Conservation (phyloP, 805 yeast species). For the Kregervanrija delftensis region DNA sequence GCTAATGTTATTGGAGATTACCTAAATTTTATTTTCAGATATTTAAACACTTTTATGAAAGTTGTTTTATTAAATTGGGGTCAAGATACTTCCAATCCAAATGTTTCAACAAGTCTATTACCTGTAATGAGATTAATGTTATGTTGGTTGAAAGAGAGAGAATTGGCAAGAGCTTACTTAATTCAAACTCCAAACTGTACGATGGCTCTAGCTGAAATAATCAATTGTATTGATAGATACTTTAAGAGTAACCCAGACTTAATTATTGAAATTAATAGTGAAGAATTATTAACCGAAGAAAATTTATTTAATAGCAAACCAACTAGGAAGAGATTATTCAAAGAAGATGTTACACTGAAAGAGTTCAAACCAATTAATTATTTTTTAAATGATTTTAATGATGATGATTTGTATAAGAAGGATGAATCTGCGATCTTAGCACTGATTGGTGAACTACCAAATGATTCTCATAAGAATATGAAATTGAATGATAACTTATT, state of each 20-base stretch:
- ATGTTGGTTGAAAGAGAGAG: conserved; percentile 52
- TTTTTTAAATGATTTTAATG: conserved; percentile 56
- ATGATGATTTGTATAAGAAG: conserved; percentile 36
- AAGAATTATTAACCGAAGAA: neutral
- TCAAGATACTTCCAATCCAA: conserved; percentile 10
- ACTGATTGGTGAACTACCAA: conserved; percentile 28
- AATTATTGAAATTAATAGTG: neutral
- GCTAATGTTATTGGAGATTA: conserved; percentile 22
- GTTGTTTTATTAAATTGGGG: conserved; percentile 20
- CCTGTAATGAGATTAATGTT: conserved; percentile 43
- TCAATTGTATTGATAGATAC: conserved; percentile 14
- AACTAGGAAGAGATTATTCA: conserved; percentile 44
- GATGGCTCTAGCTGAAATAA: conserved; percentile 13
- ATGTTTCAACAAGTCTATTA: conserved; percentile 22
- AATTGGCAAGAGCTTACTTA: conserved; percentile 29
- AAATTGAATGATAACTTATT: conserved; percentile 26
- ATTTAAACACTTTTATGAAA: conserved; percentile 28
- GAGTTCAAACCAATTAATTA: conserved; percentile 52
- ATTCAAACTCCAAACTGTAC: conserved; percentile 15
- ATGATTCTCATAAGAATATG: conserved; percentile 19
- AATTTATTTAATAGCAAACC: conserved; percentile 28
- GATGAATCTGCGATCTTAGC: conserved; percentile 25
- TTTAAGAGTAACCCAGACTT: conserved; percentile 4
- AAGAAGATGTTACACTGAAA: conserved; percentile 57
- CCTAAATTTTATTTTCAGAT: conserved; percentile 36